These are phyloP conservation scores for Craterostigma plantagineum DNA, from an alignment of 257 asterid species.

Conservation along the genomic window DNA sequence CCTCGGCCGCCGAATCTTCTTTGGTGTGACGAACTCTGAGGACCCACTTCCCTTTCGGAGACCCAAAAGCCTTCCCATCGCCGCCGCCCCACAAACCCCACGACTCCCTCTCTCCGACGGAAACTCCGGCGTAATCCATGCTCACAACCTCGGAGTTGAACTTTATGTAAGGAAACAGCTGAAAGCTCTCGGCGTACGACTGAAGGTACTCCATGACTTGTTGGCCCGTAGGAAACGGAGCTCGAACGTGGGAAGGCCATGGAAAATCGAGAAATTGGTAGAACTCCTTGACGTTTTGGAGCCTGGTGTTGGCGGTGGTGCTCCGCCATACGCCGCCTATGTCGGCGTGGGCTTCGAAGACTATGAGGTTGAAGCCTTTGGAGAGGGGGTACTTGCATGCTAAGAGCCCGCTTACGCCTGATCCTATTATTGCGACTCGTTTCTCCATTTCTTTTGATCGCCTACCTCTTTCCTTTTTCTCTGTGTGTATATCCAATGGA, in stretches of 20 bases:
- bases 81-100: conserved; percentile 4
- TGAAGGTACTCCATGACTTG: neutral
- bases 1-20: neutral
- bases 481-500: too few relatives aligned
- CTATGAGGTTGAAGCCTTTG: neutral
- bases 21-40: conserved; percentile 19
- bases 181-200: neutral
- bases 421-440: conserved; percentile 1
- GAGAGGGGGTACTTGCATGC: conserved; percentile 3
- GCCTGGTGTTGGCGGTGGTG: conserved; percentile 1
- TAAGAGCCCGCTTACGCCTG: conserved; percentile 1
- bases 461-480: too few relatives aligned
- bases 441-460: conserved; percentile 3
- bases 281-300: neutral
- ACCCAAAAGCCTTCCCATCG: too few relatives aligned
- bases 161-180: neutral
- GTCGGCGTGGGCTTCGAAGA: neutral
- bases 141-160: conserved; percentile 1
- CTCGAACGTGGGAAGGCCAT: neutral
- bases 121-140: conserved; percentile 1
- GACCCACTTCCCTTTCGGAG: conserved; percentile 43
- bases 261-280: neutral
- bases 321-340: conserved; percentile 1
- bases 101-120: neutral
- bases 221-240: neutral